These are phyloP conservation scores for Saccharum hybrid DNA, from an alignment of 202 grass and related monocot species.

Conservation along the genomic window DNA sequence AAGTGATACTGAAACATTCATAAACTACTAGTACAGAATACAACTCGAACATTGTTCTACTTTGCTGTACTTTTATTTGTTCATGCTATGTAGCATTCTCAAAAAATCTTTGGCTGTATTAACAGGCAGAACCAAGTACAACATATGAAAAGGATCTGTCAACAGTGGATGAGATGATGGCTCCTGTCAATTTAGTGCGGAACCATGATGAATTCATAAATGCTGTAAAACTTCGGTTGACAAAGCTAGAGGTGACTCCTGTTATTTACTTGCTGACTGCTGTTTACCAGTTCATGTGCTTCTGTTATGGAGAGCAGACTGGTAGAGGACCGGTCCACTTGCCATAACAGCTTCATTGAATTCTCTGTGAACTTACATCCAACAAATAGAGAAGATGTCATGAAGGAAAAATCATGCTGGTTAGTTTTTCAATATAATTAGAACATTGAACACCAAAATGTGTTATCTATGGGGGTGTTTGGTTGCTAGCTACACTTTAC, in stretches of 20 bases:
- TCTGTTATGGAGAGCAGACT: neutral
- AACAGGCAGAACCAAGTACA: conserved; percentile 52
- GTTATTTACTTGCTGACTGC: neutral
- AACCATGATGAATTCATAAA: conserved; percentile 90
- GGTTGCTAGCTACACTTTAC: too few species aligned
- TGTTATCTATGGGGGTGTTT: neutral
- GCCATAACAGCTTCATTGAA: neutral
- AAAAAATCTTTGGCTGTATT: conserved; percentile 30
- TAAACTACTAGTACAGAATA: conserved; percentile 20
- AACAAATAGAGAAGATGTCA: conserved; percentile 20
- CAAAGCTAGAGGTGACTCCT: conserved; percentile 76
- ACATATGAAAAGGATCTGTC: conserved; percentile 55
- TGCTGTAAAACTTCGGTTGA: conserved; percentile 90
- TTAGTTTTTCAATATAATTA: conserved; percentile 21
- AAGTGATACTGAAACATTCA: conserved; percentile 16
- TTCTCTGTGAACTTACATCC: conserved; percentile 13
- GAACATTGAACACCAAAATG: neutral
- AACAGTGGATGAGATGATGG: conserved; percentile 56
- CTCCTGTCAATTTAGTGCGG: conserved; percentile 57
- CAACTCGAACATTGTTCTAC: conserved; percentile 19
- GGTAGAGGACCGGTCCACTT: too few species aligned
- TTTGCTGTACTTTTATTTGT: conserved; percentile 30
- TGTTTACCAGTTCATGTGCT: conserved; percentile 34
- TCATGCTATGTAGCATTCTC: conserved; percentile 16
- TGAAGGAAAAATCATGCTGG: neutral